A percentile compares a stretch with the other conserved stretches of the same genome.
phyloP scores from a whole-genome alignment of 129 eudicot species.

The Cynara cardunculus region DNA sequence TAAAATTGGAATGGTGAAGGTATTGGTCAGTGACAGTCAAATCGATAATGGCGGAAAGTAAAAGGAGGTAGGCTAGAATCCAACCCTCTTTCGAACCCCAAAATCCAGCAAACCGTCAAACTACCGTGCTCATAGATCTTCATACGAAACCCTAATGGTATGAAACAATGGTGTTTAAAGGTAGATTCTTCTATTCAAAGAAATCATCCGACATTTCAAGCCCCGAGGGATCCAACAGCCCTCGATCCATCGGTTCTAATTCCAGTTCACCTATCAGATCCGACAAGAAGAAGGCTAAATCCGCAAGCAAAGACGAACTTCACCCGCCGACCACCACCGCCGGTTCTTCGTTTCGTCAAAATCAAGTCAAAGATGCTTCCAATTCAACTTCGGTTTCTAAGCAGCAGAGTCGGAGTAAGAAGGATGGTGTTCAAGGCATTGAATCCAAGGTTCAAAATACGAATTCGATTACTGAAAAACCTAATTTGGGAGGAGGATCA shows the following conservation, averaged over 20 bases:
- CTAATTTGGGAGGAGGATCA: conserved; percentile 13
- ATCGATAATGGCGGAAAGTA: background rate
- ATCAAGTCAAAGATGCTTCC: conserved; percentile 39
- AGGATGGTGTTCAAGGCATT: conserved; percentile 10
- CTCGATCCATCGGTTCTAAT: conserved; percentile 74
- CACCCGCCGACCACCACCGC: conserved; percentile 16
- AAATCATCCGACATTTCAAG: conserved; percentile 78
- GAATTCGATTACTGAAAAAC: conserved; percentile 6
- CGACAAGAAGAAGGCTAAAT: conserved; percentile 66
- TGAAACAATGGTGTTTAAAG: conserved; percentile 82
- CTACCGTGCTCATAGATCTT: background rate
- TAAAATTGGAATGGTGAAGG: background rate
- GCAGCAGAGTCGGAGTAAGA: conserved; percentile 13
- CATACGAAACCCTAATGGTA: conserved; percentile 26
- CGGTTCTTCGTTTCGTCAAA: conserved; percentile 24
- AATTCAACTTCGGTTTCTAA: conserved; percentile 5
- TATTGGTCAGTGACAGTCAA: background rate
- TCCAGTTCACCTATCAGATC: conserved; percentile 70
- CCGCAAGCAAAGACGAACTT: conserved; percentile 18
- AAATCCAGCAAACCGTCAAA: background rate
- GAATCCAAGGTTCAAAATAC: background rate
- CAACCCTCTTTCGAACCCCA: too few relatives aligned
- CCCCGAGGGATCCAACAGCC: conserved; percentile 91
- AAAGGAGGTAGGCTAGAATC: background rate
- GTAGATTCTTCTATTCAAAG: conserved; percentile 81